phyloP scores from a whole-genome alignment of 129 eudicot species.

The Helianthus tuberosus region DNA sequence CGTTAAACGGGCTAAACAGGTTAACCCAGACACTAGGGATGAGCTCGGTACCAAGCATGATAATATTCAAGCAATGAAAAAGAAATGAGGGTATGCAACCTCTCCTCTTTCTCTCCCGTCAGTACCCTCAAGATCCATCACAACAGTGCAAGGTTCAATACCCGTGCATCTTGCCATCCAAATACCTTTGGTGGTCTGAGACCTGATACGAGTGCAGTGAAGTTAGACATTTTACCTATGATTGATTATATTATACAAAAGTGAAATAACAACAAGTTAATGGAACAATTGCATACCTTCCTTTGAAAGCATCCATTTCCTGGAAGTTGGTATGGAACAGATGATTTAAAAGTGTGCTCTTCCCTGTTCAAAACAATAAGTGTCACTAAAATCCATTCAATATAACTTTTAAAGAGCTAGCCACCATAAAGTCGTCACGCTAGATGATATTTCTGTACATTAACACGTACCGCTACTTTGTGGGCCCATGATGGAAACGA shows the following conservation, averaged over 20 bases:
- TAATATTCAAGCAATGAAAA: constrained; percentile 7
- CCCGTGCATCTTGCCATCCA: constrained; percentile 45
- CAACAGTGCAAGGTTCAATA: constrained; percentile 38
- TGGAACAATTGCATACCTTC: constrained; percentile 29
- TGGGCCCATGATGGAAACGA: constrained; percentile 76
- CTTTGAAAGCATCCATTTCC: constrained; percentile 44
- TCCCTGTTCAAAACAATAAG: constrained; percentile 28
- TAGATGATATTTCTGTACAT: neutral
- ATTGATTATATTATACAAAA: neutral
- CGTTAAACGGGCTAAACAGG: neutral
- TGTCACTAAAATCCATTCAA: constrained; percentile 5
- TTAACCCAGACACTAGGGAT: neutral
- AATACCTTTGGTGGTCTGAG: constrained; percentile 42
- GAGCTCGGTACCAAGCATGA: neutral
- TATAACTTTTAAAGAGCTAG: neutral
- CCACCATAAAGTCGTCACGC: neutral
- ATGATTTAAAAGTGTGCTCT: constrained; percentile 42
- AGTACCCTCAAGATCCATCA: constrained; percentile 47
- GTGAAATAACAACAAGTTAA: neutral
- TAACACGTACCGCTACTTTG: constrained; percentile 40
- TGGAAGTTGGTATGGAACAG: constrained; percentile 37
- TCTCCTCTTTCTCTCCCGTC: constrained; percentile 50
- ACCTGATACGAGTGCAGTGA: constrained; percentile 22
- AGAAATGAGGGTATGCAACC: constrained; percentile 16
- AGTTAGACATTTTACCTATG: neutral